Base-by-base conservation (phyloP, 352 stramenopile genomes). In the Lagenidium sp. region DNA sequence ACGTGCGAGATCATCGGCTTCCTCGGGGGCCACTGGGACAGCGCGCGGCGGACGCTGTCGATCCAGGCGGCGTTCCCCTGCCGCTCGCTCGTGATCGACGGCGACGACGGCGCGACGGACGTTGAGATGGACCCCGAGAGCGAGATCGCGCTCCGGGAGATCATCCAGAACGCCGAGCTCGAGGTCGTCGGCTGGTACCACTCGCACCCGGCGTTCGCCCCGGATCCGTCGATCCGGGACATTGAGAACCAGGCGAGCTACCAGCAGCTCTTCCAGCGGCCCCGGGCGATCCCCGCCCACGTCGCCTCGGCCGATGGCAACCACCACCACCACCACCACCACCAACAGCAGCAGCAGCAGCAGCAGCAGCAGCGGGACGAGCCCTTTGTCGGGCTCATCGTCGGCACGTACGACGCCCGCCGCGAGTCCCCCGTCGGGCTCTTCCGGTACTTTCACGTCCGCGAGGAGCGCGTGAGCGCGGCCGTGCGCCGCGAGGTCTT, bases 101-200 rank as follows among this genome's bases (percentile, higher is more conserved):
- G 92, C 15, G 75, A 95, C 36, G 80, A 95, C 53, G 91, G 91
- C 6, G 78, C 77, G 18, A 97, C 89, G 18, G 93, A 98, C 54
- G 92, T 97, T 6, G 93, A 98, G 49, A 97, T 98, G 87, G 91
- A 97, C 50, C 90, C 93, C 7, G 83, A 73, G 6, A 91, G 69
- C 38, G 86, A 97, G 55, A 91, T 97, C 46, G 72, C 94, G 42
- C 55, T 96, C 32, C 80, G 85, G 24, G 81, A 94, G 20, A 90
- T 93, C 32, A 97, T 97, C 57, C 51, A 78, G 50, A 82, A 92
- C 30, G 73, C 86, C 2, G 64, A 90, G 40, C 53, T 97, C 4
- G 79, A 92, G 44, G 85, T 97, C 34, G 87, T 97, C 4, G 93
- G 93, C 4, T 98, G 93, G 93, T 98, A 98, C 47, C 93, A 98